phyloP scores from a whole-genome alignment of 768 basidiomycete species.

The Podaxis carcinomalis region DNA sequence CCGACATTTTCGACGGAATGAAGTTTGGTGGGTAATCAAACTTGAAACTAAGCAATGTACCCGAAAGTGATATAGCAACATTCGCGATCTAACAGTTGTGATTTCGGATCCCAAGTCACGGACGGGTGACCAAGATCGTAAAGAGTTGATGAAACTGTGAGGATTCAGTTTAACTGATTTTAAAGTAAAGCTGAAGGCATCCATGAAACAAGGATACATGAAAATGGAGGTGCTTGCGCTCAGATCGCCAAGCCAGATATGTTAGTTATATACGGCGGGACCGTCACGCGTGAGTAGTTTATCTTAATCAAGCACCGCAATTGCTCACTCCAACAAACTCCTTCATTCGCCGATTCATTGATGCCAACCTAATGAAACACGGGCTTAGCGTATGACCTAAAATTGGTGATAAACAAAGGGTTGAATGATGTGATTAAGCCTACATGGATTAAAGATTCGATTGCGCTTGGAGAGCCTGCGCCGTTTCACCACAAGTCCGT shows the following conservation, averaged over 20 bases:
- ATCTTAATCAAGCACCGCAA: neutral
- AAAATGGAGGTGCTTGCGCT: constrained; percentile 62
- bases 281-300: constrained; percentile 53
- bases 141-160: constrained; percentile 63
- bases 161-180: constrained; percentile 14
- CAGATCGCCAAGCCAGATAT: constrained; percentile 54
- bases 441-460: constrained; percentile 77
- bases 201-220: constrained; percentile 50
- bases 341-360: neutral
- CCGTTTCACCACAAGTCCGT: constrained; percentile 67
- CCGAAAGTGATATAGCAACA: neutral
- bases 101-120: constrained; percentile 70
- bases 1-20: constrained; percentile 66
- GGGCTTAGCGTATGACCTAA: constrained; percentile 62
- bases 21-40: constrained; percentile 64
- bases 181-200: neutral
- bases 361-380: neutral
- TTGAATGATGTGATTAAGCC: constrained; percentile 73
- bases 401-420: constrained; percentile 65
- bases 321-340: neutral
- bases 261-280: constrained; percentile 67
- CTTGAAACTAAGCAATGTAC: neutral
- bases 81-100: constrained; percentile 47
- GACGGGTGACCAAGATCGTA: constrained; percentile 65
- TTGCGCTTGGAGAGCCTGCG: constrained; percentile 49